A percentile compares a stretch with the other conserved stretches of the same genome.
Conservation (phyloP, 2,329 filamentous ascomycete species). For the Fusarium scirpi region DNA sequence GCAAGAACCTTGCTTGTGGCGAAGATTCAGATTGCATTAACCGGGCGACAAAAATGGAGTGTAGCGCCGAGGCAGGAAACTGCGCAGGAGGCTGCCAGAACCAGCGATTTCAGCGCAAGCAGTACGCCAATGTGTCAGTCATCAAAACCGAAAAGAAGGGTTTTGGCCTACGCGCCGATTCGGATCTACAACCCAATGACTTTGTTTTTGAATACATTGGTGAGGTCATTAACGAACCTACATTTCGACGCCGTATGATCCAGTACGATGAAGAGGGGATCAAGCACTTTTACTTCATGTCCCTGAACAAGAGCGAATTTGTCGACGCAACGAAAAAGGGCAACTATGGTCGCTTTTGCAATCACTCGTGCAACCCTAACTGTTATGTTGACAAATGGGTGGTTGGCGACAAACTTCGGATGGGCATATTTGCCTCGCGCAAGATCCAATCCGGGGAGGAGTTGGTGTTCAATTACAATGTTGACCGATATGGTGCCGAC, state of each 20-base stretch:
- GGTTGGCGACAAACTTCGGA: slow-evolving; percentile 94
- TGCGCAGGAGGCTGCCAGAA: slow-evolving; percentile 93
- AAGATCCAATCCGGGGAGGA: slow-evolving; percentile 90
- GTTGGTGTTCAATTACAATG: slow-evolving; percentile 99
- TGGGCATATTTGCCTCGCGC: slow-evolving; percentile 97
- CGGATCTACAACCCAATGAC: slow-evolving; percentile 81
- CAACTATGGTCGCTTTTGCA: slow-evolving; percentile 96
- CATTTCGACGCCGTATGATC: slow-evolving; percentile 89
- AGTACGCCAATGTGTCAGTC: slow-evolving; percentile 91
- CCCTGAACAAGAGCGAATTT: slow-evolving; percentile 93
- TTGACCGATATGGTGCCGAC: slow-evolving; percentile 96
- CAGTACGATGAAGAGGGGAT: slow-evolving; percentile 97
- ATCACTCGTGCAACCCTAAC: slow-evolving; percentile 98
- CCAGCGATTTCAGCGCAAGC: slow-evolving; percentile 89
- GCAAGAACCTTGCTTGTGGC: slow-evolving; percentile 85
- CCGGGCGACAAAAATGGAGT: slow-evolving; percentile 97
- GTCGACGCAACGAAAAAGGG: slow-evolving; percentile 98
- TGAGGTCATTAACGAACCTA: slow-evolving; percentile 94
- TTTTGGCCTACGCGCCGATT: slow-evolving; percentile 87
- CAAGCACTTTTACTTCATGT: slow-evolving; percentile 99
- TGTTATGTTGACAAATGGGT: slow-evolving; percentile 99
- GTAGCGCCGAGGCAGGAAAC: slow-evolving; percentile 79
- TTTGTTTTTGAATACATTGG: slow-evolving; percentile 99
- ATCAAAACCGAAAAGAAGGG: slow-evolving; percentile 99
- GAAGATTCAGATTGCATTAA: slow-evolving; percentile 99